Base-by-base conservation (phyloP, 768 basidiomycete genomes). In the Asterophora lycoperdoides region DNA sequence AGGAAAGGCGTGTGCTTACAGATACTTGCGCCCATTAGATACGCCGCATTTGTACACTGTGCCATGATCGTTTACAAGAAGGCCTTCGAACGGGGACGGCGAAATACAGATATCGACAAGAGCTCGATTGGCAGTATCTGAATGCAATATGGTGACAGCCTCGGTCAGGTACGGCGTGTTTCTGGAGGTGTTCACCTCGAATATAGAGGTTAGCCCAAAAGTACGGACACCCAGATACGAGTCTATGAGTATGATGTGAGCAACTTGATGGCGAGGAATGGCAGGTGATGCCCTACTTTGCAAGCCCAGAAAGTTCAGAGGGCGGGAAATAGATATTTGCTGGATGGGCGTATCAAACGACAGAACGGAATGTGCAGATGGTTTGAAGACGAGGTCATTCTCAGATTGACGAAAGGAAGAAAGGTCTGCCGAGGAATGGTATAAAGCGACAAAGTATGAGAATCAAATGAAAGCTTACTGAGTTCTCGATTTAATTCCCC, bases 291-390 rank as follows among this genome's bases (percentile, higher is more conserved):
- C 49, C 57, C 20, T 28, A 56, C 57, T 41, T 11, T 39, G 46
- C 33, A 47, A 13, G 14, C 28, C 23, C 37, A 41, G 41, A 33
- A 33, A 32, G 26, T 29, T 20, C 6, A 33, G 20, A 39, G 17
- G 17, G 32, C 59, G 54, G 3, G 72, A 68, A n/a, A 72, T 58
- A 5, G 66, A 63, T 40, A 89, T 68, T 55, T 90, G 88, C 44
- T 73, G 71, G 44, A 91, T 86, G 10, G 88, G 86, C 2, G 86
- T 87, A 15, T 75, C 65, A 51, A 87, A 88, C 2, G 66, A 65
- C 51, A 67, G 66, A 5, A 69, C 60, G 4, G 81, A 69, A 4
- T 54, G 64, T 2, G 69, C 69, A 35, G 60, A 62, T 2, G 82
- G 75, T 34, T 62, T 72, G 38, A 77, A 74, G 19, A 57, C 39